Conservation (phyloP, 441 rosid genomes). For the Adansonia madagascariensis region DNA sequence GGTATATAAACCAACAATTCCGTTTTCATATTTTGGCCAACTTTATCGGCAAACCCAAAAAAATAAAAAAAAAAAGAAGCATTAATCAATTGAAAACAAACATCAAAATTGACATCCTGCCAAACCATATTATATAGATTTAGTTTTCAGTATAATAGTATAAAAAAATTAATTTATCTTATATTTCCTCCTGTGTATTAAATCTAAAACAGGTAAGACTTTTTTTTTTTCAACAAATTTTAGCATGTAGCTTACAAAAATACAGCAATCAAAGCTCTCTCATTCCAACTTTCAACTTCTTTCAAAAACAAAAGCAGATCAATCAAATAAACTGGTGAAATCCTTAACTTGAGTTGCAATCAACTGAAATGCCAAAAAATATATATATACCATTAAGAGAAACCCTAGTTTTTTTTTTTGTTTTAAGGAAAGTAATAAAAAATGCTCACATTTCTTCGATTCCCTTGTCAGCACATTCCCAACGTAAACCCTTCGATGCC, state of each 20-base stretch:
- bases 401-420: conserved; percentile 9
- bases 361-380: conserved; percentile 25
- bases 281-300: too few relatives aligned
- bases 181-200: not conserved
- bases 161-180: not conserved
- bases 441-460: conserved; percentile 15
- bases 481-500: conserved; percentile 29
- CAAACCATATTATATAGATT: not conserved
- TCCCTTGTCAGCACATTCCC: conserved; percentile 24
- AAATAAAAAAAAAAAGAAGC: not conserved
- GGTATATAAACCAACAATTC: not conserved
- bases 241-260: not conserved
- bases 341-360: conserved; percentile 34
- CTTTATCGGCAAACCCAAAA: not conserved
- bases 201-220: not conserved
- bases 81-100: not conserved
- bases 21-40: not conserved
- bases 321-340: conserved; percentile 35
- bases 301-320: conserved; percentile 23
- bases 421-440: not conserved
- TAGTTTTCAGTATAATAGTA: not conserved
- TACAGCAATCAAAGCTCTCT: not conserved
- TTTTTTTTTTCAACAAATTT: not conserved
- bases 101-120: not conserved
- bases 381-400: not conserved